Evolutionary conservation across 1,284 basidiomycete genomes (phyloP), one percentile per base, ranked within the genome.

Genomic region (Inonotus obliquus): DNA sequence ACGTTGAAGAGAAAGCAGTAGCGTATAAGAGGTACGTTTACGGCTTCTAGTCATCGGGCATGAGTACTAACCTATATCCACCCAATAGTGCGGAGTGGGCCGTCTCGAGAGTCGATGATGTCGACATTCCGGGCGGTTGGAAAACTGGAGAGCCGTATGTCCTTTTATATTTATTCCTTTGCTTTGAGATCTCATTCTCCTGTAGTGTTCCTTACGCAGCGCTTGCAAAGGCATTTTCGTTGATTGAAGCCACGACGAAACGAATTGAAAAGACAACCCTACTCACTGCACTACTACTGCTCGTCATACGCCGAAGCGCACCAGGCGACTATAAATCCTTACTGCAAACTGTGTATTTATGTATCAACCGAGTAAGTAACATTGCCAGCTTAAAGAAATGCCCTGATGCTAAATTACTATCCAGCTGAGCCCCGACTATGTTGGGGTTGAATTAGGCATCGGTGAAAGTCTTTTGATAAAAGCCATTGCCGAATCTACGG

Each of bases 171-270:
- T 21, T n/a, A 21, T 44, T 44, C 11, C 7, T 44, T 44, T 10
- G 53, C 27, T 1, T 9, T 47, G 25, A 45, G n/a, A 25, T 57
- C 10, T 29, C 37, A 19, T 57, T 19, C 21, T 10, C 9, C 56
- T 25, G 10, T 65, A 96, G 95, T 1, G 90, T 98, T 11, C 96
- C 97, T 0, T 99, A 99, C 73, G 88, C 92, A 9, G 92, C 95
- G 1, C 81, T 99, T 27, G 87, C 94, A 1, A 87, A 92, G 65
- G 87, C 92, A 0, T 99, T 99, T 71, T 82, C 87, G 35, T 78
- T 92, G 57, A 98, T 99, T 66, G 96, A 98, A 73, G 86, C 87
- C 1, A 99, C 97, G 0, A 98, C 96, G 1, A 99, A 98, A 71
- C 91, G 97, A 6, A 77, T 98, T 41, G 95, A 97, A 73, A 99